Evolutionary conservation across 164 flowering plant species (phyloP).

Genomic region (Vitis rupestris): DNA sequence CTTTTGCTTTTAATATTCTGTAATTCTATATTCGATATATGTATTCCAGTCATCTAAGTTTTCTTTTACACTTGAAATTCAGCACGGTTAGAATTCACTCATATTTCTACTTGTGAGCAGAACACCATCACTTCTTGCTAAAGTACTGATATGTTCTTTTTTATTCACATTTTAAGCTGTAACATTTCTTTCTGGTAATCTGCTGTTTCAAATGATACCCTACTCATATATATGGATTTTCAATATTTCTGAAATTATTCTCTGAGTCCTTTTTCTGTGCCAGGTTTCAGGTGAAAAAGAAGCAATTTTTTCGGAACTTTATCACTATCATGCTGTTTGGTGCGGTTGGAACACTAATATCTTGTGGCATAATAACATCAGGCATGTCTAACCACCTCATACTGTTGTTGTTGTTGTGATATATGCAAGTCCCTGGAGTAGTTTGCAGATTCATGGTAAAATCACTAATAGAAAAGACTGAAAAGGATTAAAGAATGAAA

Average conservation of each 20-base stretch:
- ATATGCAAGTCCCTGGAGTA: not conserved
- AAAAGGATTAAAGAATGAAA: no score
- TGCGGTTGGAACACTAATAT: conserved; percentile 78
- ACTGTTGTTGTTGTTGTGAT: not conserved
- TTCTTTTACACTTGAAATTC: no score
- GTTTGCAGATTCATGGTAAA: not conserved
- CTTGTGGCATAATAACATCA: conserved; percentile 51
- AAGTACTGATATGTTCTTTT: not conserved
- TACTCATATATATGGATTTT: not conserved
- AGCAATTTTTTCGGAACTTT: conserved; percentile 83
- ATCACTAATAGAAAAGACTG: no score
- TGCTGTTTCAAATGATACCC: not conserved
- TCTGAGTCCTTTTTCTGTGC: not conserved
- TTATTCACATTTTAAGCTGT: no score
- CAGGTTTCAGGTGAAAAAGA: conserved; percentile 94
- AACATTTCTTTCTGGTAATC: not conserved
- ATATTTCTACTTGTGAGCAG: no score
- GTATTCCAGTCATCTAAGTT: no score
- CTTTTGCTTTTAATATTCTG: no score
- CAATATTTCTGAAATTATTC: conserved; percentile 1
- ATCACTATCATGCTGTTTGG: conserved; percentile 75
- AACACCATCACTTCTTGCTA: not conserved
- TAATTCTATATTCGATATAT: no score
- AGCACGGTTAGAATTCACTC: no score
- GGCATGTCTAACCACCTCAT: conserved; percentile 34